Percentiles rank a stretch among this genome's conserved stretches.
These are phyloP conservation scores for Arthroderma sp. DNA, from an alignment of 2,329 filamentous ascomycete species.

Conservation along the genomic window DNA sequence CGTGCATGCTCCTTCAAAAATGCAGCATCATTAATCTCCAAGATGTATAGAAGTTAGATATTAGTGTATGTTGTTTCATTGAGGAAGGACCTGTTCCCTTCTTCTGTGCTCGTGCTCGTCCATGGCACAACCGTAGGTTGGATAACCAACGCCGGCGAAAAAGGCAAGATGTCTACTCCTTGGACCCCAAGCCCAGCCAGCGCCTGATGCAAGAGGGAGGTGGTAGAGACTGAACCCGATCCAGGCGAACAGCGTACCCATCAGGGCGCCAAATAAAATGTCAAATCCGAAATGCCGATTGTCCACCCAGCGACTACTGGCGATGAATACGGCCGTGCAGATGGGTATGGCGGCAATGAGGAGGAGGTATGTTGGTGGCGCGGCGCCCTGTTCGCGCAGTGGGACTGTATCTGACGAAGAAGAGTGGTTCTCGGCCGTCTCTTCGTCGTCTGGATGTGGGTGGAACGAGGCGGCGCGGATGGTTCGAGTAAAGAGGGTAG, in stretches of 20 bases:
- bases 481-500: conserved; percentile 20
- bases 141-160: conserved; percentile 24
- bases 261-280: conserved; percentile 69
- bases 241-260: conserved; percentile 59
- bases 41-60: background rate
- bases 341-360: conserved; percentile 59
- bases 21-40: background rate
- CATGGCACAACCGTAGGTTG: conserved; percentile 17
- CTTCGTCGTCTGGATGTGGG: background rate
- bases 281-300: conserved; percentile 90
- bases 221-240: conserved; percentile 80
- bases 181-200: conserved; percentile 82
- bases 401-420: conserved; percentile 22
- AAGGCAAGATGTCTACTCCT: conserved; percentile 62
- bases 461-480: conserved; percentile 7
- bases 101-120: background rate
- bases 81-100: background rate
- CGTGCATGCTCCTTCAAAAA: background rate
- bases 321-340: conserved; percentile 64
- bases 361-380: conserved; percentile 70
- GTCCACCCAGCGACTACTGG: conserved; percentile 76
- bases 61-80: background rate
- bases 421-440: background rate
- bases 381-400: conserved; percentile 61
- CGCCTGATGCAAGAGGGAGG: conserved; percentile 62